phyloP scores from a whole-genome alignment of 2,329 filamentous ascomycete species.

The Leptographium flavum region DNA sequence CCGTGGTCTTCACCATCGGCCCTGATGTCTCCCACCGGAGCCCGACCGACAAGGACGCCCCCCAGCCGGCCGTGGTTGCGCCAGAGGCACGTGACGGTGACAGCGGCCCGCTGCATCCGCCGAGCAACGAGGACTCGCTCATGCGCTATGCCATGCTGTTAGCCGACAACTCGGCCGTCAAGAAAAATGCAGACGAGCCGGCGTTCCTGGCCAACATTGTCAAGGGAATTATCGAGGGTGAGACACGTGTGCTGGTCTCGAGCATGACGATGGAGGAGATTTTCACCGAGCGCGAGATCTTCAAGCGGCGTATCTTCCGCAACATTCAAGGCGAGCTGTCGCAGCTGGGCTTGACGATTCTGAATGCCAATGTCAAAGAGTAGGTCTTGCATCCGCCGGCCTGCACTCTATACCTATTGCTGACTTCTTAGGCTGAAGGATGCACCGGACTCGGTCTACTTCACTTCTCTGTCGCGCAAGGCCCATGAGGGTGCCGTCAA shows the following conservation, averaged over 20 bases:
- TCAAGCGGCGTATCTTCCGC: conserved; percentile 52
- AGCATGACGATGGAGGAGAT: conserved; percentile 92
- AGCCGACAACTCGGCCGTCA: conserved; percentile 36
- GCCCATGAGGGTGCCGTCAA: conserved; percentile 76
- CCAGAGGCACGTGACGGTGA: background rate
- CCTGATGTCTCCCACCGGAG: conserved; percentile 54
- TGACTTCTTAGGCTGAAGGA: conserved; percentile 45
- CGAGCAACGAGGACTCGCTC: conserved; percentile 24
- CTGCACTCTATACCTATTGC: background rate
- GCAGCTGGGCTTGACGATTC: conserved; percentile 62
- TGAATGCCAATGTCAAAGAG: conserved; percentile 67
- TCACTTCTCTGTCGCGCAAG: conserved; percentile 67
- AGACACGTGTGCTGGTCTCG: conserved; percentile 69
- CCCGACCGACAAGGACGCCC: conserved; percentile 25
- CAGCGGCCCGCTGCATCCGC: background rate
- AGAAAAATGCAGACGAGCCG: conserved; percentile 20
- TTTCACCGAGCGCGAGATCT: conserved; percentile 20
- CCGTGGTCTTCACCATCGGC: conserved; percentile 76
- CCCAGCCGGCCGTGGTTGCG: background rate
- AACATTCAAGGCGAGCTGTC: conserved; percentile 69
- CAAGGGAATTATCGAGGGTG: conserved; percentile 81
- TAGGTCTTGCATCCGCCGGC: background rate
- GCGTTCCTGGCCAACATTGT: conserved; percentile 70
- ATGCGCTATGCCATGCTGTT: conserved; percentile 74
- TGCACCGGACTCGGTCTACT: conserved; percentile 69